Percentiles rank a stretch among this genome's conserved stretches.
Evolutionary conservation across 73 alveolate species (phyloP).

Genomic region (Uronychia binucleata): DNA sequence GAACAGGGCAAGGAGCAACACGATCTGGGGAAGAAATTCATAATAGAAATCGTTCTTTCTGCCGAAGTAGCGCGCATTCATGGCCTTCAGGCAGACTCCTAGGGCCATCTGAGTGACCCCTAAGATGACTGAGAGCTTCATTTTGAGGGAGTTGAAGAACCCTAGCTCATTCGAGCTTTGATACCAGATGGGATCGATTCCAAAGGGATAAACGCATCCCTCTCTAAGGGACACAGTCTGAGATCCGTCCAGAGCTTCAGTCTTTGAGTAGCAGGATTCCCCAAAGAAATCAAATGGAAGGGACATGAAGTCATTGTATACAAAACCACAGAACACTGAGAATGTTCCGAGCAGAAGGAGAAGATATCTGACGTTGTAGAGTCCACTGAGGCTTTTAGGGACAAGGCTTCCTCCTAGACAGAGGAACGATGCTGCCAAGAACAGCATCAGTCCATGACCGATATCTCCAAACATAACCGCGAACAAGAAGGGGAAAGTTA

Average conservation of each 20-base stretch:
- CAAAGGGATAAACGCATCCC: constrained; percentile 89
- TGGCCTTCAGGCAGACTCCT: constrained; percentile 93
- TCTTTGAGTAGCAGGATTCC: constrained; percentile 57
- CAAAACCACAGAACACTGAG: constrained; percentile 91
- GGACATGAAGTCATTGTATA: constrained; percentile 94
- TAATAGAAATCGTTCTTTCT: constrained; percentile 82
- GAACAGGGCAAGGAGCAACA: constrained; percentile 79
- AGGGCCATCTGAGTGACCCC: constrained; percentile 96
- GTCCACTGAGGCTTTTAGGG: constrained; percentile 32
- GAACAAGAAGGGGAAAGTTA: constrained; percentile 91
- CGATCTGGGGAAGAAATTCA: constrained; percentile 96
- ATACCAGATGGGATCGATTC: constrained; percentile 94
- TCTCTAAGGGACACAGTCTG: constrained; percentile 32
- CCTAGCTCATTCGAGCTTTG: constrained; percentile 80
- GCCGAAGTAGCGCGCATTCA: constrained; percentile 86
- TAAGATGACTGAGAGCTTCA: constrained; percentile 96
- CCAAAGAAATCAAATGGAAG: constrained; percentile 85
- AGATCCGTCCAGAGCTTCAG: constrained; percentile 15
- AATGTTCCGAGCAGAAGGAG: constrained; percentile 77
- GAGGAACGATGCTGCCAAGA: constrained; percentile 53
- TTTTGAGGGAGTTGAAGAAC: constrained; percentile 94
- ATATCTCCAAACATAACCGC: constrained; percentile 96
- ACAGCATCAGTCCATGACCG: constrained; percentile 84
- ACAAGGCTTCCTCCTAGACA: constrained; percentile 5
- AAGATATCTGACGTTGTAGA: constrained; percentile 46